Conservation (phyloP, 192 early-diverging fungal species). For the Anaeromyces robustus region DNA sequence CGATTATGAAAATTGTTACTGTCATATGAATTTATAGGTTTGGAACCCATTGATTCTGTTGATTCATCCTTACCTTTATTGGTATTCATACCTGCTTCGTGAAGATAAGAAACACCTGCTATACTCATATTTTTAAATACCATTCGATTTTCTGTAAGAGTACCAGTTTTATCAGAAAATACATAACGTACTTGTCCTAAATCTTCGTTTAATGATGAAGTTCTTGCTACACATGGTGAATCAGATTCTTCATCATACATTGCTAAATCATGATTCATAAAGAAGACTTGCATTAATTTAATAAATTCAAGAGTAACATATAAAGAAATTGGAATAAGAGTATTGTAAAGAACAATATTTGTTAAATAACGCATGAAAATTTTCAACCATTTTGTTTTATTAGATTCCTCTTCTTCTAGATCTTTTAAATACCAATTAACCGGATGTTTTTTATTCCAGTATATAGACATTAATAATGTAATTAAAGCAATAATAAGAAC, state of each 20-base stretch:
- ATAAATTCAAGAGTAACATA: slow-evolving; percentile 77
- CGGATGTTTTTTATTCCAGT: slow-evolving; percentile 14
- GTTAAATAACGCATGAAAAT: slow-evolving; percentile 7
- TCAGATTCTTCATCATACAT: slow-evolving; percentile 63
- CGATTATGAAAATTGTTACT: background rate
- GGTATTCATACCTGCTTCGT: background rate
- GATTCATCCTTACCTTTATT: too few species aligned
- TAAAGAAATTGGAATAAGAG: slow-evolving; percentile 74
- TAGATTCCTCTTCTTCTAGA: slow-evolving; percentile 27
- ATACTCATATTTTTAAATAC: slow-evolving; percentile 33
- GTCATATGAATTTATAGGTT: background rate
- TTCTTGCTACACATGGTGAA: slow-evolving; percentile 58
- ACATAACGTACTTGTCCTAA: slow-evolving; percentile 73
- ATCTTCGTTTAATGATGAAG: slow-evolving; percentile 73
- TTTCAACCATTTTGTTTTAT: slow-evolving; percentile 13
- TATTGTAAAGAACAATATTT: slow-evolving; percentile 48
- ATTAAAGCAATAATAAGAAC: slow-evolving; percentile 12
- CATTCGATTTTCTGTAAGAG: slow-evolving; percentile 76
- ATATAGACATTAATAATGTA: slow-evolving; percentile 1
- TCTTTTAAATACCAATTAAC: slow-evolving; percentile 5
- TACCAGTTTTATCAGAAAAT: slow-evolving; percentile 84
- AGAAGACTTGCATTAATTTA: slow-evolving; percentile 55
- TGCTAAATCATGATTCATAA: slow-evolving; percentile 59
- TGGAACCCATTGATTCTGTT: too few species aligned
- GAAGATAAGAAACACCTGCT: slow-evolving; percentile 11